Conservation (phyloP, 768 basidiomycete genomes). For the Mycena filopes region DNA sequence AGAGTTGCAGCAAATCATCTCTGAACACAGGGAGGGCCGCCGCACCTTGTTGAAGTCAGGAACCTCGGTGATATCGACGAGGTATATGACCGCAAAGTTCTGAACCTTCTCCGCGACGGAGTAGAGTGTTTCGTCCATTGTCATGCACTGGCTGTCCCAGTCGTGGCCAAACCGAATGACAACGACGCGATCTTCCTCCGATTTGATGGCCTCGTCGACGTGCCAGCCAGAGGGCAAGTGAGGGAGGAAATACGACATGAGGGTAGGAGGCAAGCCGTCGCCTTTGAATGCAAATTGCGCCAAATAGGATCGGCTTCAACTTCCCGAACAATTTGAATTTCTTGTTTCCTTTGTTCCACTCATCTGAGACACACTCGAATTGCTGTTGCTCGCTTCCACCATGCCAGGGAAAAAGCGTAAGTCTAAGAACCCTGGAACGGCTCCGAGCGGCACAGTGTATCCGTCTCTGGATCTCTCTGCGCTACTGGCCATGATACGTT, state of each 20-base stretch:
- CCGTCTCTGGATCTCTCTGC: no score
- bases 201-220: conserved; percentile 98
- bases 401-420: no score
- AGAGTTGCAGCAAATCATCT: neutral
- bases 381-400: no score
- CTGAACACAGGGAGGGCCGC: neutral
- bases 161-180: conserved; percentile 92
- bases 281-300: no score
- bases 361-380: no score
- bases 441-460: no score
- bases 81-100: conserved; percentile 97
- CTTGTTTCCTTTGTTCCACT: no score
- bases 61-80: conserved; percentile 94
- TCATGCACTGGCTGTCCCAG: conserved; percentile 84
- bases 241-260: conserved; percentile 67
- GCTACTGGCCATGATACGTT: no score
- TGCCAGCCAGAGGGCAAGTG: conserved; percentile 96
- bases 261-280: neutral
- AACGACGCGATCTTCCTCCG: conserved; percentile 96
- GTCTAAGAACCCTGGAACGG: no score
- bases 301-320: no score
- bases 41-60: conserved; percentile 98
- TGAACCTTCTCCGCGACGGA: conserved; percentile 95
- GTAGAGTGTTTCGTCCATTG: conserved; percentile 97
- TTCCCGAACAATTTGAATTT: no score